Evolutionary conservation across 2,329 filamentous ascomycete genomes (phyloP).

Genomic region (Daldinia sp.): DNA sequence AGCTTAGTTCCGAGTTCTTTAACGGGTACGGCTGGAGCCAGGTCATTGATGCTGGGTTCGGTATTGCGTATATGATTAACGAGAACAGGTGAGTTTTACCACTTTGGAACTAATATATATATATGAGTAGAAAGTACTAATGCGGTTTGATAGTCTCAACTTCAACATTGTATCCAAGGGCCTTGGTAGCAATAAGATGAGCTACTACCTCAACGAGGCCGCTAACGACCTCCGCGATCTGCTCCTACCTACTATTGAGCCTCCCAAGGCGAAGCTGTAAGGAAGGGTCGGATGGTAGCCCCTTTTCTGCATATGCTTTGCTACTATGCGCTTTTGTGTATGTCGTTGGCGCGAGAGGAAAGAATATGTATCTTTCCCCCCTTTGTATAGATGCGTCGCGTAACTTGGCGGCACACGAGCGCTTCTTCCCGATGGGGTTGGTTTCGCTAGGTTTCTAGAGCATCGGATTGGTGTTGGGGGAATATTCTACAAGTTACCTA

Average conservation of each 20-base stretch:
- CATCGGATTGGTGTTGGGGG: slow-evolving; percentile 35
- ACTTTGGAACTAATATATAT: background rate
- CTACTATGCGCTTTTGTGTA: background rate
- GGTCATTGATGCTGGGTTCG: slow-evolving; percentile 94
- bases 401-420: background rate
- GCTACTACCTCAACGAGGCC: slow-evolving; percentile 93
- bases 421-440: background rate
- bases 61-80: slow-evolving; percentile 99
- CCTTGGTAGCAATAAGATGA: slow-evolving; percentile 90
- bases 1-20: slow-evolving; percentile 96
- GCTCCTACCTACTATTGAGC: slow-evolving; percentile 79
- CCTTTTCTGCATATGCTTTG: background rate
- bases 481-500: background rate
- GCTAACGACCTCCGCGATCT: slow-evolving; percentile 89
- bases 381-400: background rate
- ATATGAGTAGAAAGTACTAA: slow-evolving; percentile 31
- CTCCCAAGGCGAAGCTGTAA: slow-evolving; percentile 88
- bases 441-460: slow-evolving; percentile 25
- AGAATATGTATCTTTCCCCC: background rate
- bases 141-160: slow-evolving; percentile 71
- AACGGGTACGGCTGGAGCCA: slow-evolving; percentile 99
- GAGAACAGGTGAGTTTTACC: slow-evolving; percentile 77
- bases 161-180: slow-evolving; percentile 98
- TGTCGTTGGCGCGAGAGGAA: background rate
- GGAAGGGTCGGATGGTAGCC: no score